These are phyloP conservation scores for Rhizopogon parksii DNA, from an alignment of 1,284 basidiomycete species.

Conservation along the genomic window DNA sequence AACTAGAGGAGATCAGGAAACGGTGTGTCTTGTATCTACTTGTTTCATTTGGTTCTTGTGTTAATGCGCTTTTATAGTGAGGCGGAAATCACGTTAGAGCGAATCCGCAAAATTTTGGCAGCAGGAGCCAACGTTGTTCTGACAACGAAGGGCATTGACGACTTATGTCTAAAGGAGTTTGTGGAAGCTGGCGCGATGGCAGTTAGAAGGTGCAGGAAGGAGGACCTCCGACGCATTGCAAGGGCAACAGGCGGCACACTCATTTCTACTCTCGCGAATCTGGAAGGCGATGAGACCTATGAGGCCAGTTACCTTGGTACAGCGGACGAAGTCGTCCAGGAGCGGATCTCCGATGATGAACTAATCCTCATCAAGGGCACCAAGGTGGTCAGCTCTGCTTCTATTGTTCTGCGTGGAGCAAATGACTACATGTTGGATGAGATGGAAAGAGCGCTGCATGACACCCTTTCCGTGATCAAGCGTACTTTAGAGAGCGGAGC, in stretches of 20 bases:
- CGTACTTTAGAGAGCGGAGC: conserved; percentile 93
- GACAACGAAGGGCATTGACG: conserved; percentile 99
- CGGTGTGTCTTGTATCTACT: conserved; percentile 43
- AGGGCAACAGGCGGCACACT: conserved; percentile 95
- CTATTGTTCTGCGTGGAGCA: conserved; percentile 91
- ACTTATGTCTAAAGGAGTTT: conserved; percentile 97
- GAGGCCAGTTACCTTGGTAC: conserved; percentile 85
- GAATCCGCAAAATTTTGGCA: conserved; percentile 93
- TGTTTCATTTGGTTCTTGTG: conserved; percentile 12
- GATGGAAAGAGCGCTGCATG: conserved; percentile 97
- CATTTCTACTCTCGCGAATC: conserved; percentile 89
- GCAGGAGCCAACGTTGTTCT: conserved; percentile 96
- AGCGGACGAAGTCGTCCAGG: conserved; percentile 96
- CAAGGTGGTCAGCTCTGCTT: conserved; percentile 90
- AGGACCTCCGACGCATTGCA: conserved; percentile 94
- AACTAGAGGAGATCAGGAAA: conserved; percentile 94
- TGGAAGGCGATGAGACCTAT: conserved; percentile 98
- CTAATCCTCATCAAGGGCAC: conserved; percentile 97
- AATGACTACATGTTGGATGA: conserved; percentile 99
- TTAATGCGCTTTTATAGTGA: conserved; percentile 51
- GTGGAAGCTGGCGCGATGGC: conserved; percentile 99
- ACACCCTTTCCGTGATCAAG: conserved; percentile 94
- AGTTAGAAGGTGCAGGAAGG: conserved; percentile 95
- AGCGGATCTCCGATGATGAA: conserved; percentile 98
- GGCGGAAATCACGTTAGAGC: conserved; percentile 93